phyloP scores from a whole-genome alignment of 2,329 filamentous ascomycete species.

The Aspergillus sp. region DNA sequence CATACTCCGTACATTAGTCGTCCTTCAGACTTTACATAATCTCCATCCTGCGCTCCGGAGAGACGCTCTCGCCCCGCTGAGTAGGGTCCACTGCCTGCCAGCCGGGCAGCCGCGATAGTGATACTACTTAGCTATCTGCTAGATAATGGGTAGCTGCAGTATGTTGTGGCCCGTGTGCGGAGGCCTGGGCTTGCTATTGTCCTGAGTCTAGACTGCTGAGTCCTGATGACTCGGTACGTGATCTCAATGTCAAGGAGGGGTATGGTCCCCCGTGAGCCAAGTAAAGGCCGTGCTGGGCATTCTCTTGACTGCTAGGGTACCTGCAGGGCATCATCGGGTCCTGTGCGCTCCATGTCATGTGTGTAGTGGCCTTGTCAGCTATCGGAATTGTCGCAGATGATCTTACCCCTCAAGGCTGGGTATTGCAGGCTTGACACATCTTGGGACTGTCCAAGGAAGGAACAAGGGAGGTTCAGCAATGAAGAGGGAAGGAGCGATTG shows the following conservation, averaged over 20 bases:
- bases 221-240: background rate
- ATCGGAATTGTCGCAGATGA: no score
- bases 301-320: background rate
- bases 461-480: no score
- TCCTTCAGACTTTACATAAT: background rate
- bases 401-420: no score
- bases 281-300: background rate
- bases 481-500: no score
- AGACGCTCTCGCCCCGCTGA: no score
- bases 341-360: background rate
- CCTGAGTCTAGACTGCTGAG: background rate
- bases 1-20: slow-evolving; percentile 7
- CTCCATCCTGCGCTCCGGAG: background rate
- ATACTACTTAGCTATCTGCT: background rate
- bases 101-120: background rate
- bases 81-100: background rate
- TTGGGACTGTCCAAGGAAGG: no score
- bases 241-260: background rate
- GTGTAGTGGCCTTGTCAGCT: no score
- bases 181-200: background rate
- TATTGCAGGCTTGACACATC: no score
- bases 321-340: slow-evolving; percentile 1
- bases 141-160: background rate
- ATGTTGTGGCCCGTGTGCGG: background rate
- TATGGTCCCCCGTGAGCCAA: background rate